A percentile compares a stretch with the other conserved stretches of the same genome.
phyloP scores from a whole-genome alignment of 441 rosid species.

The Mallotus repandus region DNA sequence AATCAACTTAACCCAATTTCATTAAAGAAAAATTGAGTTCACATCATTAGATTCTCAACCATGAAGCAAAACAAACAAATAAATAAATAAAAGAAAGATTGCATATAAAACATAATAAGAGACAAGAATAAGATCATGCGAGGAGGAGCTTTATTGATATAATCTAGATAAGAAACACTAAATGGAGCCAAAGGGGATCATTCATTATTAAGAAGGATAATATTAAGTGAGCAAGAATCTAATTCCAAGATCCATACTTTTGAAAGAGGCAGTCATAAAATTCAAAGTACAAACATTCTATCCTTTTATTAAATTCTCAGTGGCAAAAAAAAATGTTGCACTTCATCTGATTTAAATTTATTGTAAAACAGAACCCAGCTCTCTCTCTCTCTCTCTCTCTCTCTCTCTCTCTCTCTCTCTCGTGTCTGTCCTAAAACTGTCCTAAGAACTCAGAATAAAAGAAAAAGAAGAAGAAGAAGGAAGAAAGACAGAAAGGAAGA shows the following conservation, averaged over 20 bases:
- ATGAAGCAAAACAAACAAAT: neutral
- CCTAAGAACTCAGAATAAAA: too few relatives aligned
- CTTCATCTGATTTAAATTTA: slow-evolving; percentile 5
- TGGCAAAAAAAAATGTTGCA: neutral
- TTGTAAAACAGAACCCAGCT: neutral
- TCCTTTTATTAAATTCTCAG: slow-evolving; percentile 1
- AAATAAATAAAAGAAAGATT: slow-evolving; percentile 1
- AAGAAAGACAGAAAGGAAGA: too few relatives aligned
- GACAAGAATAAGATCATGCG: slow-evolving; percentile 19
- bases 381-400: too few relatives aligned
- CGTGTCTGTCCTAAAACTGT: too few relatives aligned
- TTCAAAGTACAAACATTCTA: slow-evolving; percentile 2
- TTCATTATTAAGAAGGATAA: neutral
- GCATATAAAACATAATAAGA: slow-evolving; percentile 14
- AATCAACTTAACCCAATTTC: neutral
- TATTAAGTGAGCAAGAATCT: slow-evolving; percentile 2
- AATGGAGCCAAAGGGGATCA: slow-evolving; percentile 19
- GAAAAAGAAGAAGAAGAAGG: too few relatives aligned
- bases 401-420: too few relatives aligned
- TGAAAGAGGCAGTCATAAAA: slow-evolving; percentile 24
- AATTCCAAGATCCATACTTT: slow-evolving; percentile 26
- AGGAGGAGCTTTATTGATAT: slow-evolving; percentile 8
- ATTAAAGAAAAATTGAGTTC: neutral
- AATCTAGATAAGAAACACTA: slow-evolving; percentile 14
- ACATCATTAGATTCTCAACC: neutral